Conservation (phyloP, 345 rosid genomes). For the Brassica cretica region DNA sequence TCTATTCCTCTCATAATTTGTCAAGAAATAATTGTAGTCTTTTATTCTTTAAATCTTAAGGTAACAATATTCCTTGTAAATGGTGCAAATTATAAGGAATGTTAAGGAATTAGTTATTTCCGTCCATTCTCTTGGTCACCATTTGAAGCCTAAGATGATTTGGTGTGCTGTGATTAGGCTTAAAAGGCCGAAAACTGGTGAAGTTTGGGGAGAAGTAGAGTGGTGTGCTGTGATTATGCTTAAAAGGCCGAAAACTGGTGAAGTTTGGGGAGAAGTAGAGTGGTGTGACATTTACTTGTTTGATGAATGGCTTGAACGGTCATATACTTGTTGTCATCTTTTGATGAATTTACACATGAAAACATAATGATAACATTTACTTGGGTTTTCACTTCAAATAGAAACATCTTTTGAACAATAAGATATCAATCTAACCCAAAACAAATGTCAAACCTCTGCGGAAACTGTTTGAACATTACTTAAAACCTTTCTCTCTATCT, state of each 20-base stretch:
- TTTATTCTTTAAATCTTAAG: no score
- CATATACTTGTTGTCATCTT: background rate
- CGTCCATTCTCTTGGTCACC: no score
- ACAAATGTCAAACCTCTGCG: constrained; percentile 7
- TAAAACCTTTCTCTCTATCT: constrained; percentile 25
- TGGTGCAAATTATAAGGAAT: no score
- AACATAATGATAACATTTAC: constrained; percentile 28
- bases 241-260: background rate
- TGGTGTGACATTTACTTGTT: background rate
- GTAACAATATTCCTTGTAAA: no score
- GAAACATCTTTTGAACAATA: constrained; percentile 18
- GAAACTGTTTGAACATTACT: constrained; percentile 7
- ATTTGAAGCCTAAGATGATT: background rate
- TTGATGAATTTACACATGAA: background rate
- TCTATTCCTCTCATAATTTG: no score
- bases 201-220: background rate
- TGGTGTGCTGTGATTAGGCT: background rate
- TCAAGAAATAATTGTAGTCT: no score
- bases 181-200: background rate
- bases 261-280: background rate
- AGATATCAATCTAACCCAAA: constrained; percentile 6
- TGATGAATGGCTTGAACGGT: background rate
- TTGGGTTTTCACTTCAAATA: constrained; percentile 8
- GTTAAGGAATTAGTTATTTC: no score
- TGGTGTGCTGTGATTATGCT: background rate